Evolutionary conservation across 164 flowering plant genomes (phyloP), one percentile per base, ranked within the genome.

Genomic region (Macadamia integrifolia): DNA sequence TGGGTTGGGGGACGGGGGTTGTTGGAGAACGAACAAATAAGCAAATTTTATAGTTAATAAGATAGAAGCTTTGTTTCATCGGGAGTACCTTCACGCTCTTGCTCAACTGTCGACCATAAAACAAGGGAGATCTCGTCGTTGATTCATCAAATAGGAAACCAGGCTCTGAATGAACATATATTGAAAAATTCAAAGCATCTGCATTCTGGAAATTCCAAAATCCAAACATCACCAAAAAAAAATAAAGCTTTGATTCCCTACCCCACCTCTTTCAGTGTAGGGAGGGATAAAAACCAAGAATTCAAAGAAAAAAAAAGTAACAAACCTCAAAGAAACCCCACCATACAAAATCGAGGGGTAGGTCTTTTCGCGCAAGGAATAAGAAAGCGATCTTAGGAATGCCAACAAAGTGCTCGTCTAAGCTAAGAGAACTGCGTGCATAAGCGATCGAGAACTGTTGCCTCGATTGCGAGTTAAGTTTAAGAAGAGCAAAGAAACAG

Each of bases 261-360:
- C 13, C 40, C 30, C 28, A 2, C 65, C n/a, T 40, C 46, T 1
- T 46, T 11, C 32, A 5, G 0, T 35, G 5, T 35, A 35, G 40
- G 40, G 40, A 35, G 40, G 40, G 40, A 35, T 35, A 30, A 62
- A 72, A 71, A 12, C 8, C 43, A 13, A 11, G 55, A 49, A 72
- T 56, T 46, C 50, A 9, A 46, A 46, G 50, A 46, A 52, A 57
- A 72, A 64, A 35, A 43, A 43, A 64, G 46, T 23, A 7, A 53
- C 48, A 40, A 48, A 91, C 97, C 93, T 86, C 78, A 78, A 93
- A 90, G 82, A 93, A 93, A 76, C 69, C 72, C 8, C 75, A 85
- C 98, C 98, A 93, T n/a, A 93, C 85, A 60, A 93, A 93, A 82
- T 93, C 98, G 40, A 93, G 94, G 14, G 98, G 97, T 35, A 93